phyloP scores from a whole-genome alignment of 2,329 filamentous ascomycete species.

The Fusarium nanum region DNA sequence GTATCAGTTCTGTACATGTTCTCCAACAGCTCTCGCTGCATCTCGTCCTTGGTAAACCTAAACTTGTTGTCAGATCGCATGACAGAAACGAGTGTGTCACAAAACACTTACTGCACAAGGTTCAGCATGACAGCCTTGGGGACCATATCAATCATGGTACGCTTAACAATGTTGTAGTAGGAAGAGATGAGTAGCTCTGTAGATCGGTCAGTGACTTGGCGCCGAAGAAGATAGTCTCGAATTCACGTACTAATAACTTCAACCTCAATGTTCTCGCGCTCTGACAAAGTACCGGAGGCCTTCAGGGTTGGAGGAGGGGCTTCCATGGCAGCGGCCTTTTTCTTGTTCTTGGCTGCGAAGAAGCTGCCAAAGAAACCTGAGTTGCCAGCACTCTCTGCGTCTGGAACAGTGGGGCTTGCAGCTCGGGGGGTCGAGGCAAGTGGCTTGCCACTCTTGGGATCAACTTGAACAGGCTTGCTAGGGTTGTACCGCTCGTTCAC shows the following conservation, averaged over 20 bases:
- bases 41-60: constrained; percentile 95
- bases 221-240: neutral
- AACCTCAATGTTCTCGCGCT: constrained; percentile 94
- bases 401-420: constrained; percentile 76
- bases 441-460: constrained; percentile 98
- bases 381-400: constrained; percentile 64
- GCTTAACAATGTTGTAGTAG: constrained; percentile 97
- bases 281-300: constrained; percentile 91
- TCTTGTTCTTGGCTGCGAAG: constrained; percentile 99
- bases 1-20: constrained; percentile 96
- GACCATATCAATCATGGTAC: constrained; percentile 99
- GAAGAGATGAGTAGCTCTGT: constrained; percentile 92
- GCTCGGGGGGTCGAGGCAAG: constrained; percentile 77
- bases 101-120: constrained; percentile 83
- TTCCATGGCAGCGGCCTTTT: constrained; percentile 99
- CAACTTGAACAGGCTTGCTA: constrained; percentile 89
- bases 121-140: constrained; percentile 99
- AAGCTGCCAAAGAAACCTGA: constrained; percentile 97
- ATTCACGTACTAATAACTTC: constrained; percentile 90
- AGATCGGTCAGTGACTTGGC: constrained; percentile 23
- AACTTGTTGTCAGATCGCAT: constrained; percentile 33
- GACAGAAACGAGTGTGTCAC: neutral
- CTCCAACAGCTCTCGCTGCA: constrained; percentile 96
- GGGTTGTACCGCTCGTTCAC: constrained; percentile 92
- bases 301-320: constrained; percentile 91